Base-by-base conservation (phyloP, 805 yeast species). In the Pichia occidentalis region DNA sequence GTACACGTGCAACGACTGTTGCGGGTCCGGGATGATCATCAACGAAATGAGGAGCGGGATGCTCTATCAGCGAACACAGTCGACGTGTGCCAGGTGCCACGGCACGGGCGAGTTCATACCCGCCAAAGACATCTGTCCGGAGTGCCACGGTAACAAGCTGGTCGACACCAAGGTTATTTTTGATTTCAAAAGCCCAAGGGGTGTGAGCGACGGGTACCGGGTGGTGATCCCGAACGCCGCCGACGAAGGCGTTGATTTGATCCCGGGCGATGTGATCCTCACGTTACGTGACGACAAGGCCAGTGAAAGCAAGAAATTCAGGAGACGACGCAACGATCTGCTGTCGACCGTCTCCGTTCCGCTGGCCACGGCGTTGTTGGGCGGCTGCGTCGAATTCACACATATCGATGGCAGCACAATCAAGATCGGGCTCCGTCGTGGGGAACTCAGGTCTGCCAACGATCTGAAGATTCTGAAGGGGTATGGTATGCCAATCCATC, bases 231-330 rank as follows among this genome's bases (percentile, higher is more conserved):
- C 68, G n/a, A 73, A 77, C 5, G 78, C 73, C 48, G 84, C 80
- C 0, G 87, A 81, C 50, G 82, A 80, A 54, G 81, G 76, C 0
- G 54, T 70, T 14, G 65, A 68, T 43, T 60, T 75, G 3, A 58
- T 70, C 3, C 82, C 87, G 0, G 88, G 88, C 2, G 85, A 81
- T 53, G 80, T 81, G 6, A 59, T 79, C 3, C 68, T 81, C 8
- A 73, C 70, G 2, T 54, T 81, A 18, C 33, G 39, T 17, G 55
- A 53, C 33, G 64, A 65, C 26, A 70, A 71, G 46, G 39, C 43
- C 10, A 43, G 40, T 5, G 58, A 29, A 4, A 42, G 63, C 32
- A 48, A 14, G 5, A 36, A 29, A 10, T 67, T 72, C 39, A 61
- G 61, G 11, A 60, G 81, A 43, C 25, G 32, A 24, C 53, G 50